These are phyloP conservation scores for Aspergillus quadricinctus DNA, from an alignment of 2,329 filamentous ascomycete species.

Conservation along the genomic window DNA sequence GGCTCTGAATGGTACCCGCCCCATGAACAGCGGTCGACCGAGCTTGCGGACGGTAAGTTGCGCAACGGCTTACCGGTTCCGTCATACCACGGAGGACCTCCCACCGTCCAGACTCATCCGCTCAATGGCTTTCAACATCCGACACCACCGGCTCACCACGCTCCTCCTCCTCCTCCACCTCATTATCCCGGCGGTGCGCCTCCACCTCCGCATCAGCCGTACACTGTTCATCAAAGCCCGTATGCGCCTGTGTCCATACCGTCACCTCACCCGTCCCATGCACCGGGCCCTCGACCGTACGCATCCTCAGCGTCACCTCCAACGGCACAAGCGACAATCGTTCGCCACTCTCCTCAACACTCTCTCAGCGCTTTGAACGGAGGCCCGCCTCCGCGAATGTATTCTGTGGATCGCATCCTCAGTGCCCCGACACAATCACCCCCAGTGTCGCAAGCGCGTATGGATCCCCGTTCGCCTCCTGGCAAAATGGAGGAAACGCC, in stretches of 20 bases:
- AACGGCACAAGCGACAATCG: constrained; percentile 32
- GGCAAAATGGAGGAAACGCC: constrained; percentile 27
- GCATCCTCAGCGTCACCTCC: constrained; percentile 36
- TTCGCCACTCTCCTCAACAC: constrained; percentile 35
- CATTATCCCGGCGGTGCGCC: constrained; percentile 31
- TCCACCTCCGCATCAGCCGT: constrained; percentile 34
- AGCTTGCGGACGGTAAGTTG: constrained; percentile 26
- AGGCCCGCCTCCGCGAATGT: constrained; percentile 34
- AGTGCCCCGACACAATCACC: constrained; percentile 33
- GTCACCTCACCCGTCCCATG: constrained; percentile 32
- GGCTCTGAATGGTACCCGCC: constrained; percentile 30
- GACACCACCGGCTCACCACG: constrained; percentile 23
- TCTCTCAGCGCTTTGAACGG: constrained; percentile 33
- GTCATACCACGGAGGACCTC: constrained; percentile 28
- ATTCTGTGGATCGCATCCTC: constrained; percentile 34
- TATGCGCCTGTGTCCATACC: constrained; percentile 33
- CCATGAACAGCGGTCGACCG: constrained; percentile 32
- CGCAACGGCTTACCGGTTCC: constrained; percentile 34
- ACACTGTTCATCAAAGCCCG: constrained; percentile 33
- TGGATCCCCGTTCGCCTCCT: constrained; percentile 33
- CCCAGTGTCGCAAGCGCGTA: constrained; percentile 29
- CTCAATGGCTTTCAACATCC: constrained; percentile 46
- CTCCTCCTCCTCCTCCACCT: constrained; percentile 24
- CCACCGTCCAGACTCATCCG: constrained; percentile 50
- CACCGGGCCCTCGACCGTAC: constrained; percentile 29